A percentile compares a stretch with the other conserved stretches of the same genome.
These are phyloP conservation scores for Aureobasidium zeae DNA, from an alignment of 2,329 filamentous ascomycete species.

Conservation along the genomic window DNA sequence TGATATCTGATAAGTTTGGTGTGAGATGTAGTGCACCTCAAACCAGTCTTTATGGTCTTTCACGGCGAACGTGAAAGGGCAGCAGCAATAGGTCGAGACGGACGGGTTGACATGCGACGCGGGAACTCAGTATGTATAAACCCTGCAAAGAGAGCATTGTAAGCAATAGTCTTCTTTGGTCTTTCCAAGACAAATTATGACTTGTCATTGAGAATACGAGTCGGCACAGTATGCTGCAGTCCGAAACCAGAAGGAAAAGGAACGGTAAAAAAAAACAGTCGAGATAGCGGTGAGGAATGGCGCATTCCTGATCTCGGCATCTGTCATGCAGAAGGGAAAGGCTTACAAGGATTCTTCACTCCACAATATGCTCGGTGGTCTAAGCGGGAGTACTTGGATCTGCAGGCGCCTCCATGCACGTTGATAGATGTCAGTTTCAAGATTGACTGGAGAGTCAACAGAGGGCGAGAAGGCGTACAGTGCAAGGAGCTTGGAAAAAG, in stretches of 20 bases:
- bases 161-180: constrained; percentile 11
- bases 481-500: no score
- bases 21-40: background rate
- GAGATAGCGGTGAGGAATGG: constrained; percentile 14
- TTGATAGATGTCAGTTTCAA: constrained; percentile 16
- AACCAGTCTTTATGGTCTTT: background rate
- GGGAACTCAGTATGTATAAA: constrained; percentile 11
- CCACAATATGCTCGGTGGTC: constrained; percentile 10
- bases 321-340: constrained; percentile 13
- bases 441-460: constrained; percentile 4
- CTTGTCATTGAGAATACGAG: constrained; percentile 10
- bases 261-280: constrained; percentile 7
- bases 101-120: constrained; percentile 1
- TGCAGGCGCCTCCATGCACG: constrained; percentile 15
- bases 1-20: background rate
- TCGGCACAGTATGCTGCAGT: constrained; percentile 13
- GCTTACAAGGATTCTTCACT: constrained; percentile 13
- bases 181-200: constrained; percentile 10
- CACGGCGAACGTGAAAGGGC: background rate
- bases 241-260: constrained; percentile 11
- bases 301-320: constrained; percentile 14
- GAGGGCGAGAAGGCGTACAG: constrained; percentile 4
- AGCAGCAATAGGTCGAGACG: background rate
- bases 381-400: constrained; percentile 9
- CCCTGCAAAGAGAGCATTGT: constrained; percentile 8